phyloP scores from a whole-genome alignment of 78 protist species.

The Monosiga brevicollis region DNA sequence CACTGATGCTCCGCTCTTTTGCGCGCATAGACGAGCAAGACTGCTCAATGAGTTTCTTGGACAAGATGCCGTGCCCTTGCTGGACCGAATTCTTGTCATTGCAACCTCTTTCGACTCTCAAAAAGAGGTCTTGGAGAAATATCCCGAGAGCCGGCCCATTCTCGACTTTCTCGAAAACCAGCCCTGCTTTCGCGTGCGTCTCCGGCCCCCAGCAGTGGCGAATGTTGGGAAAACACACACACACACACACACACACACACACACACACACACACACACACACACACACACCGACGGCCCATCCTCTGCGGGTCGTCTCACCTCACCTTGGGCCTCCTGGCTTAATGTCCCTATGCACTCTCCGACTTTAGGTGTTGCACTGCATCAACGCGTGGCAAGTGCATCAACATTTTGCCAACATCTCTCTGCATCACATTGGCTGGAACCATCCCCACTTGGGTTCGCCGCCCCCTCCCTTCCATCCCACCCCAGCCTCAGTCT shows the following conservation, averaged over 20 bases:
- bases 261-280: too few species aligned
- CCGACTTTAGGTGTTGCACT: slow-evolving; percentile 2
- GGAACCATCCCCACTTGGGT: slow-evolving; percentile 26
- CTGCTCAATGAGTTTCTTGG: too few species aligned
- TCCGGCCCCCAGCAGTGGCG: neutral
- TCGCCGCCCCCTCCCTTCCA: too few species aligned
- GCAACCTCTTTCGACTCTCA: neutral
- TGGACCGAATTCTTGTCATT: neutral
- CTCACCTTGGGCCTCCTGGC: neutral
- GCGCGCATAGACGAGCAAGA: too few species aligned
- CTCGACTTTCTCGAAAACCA: neutral
- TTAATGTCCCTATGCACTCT: neutral
- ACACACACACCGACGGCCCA: too few species aligned
- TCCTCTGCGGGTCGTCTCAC: neutral
- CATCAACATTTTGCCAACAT: neutral
- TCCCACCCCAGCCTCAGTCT: too few species aligned
- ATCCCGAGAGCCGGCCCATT: neutral
- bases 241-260: too few species aligned
- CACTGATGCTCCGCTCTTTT: too few species aligned
- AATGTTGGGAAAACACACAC: too few species aligned
- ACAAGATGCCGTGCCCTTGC: neutral
- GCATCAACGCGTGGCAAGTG: slow-evolving; percentile 18
- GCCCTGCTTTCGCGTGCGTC: neutral
- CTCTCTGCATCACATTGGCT: neutral
- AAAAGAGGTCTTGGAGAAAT: neutral